Base-by-base conservation (phyloP, 306 rosid genomes). In the Rosa persica region DNA sequence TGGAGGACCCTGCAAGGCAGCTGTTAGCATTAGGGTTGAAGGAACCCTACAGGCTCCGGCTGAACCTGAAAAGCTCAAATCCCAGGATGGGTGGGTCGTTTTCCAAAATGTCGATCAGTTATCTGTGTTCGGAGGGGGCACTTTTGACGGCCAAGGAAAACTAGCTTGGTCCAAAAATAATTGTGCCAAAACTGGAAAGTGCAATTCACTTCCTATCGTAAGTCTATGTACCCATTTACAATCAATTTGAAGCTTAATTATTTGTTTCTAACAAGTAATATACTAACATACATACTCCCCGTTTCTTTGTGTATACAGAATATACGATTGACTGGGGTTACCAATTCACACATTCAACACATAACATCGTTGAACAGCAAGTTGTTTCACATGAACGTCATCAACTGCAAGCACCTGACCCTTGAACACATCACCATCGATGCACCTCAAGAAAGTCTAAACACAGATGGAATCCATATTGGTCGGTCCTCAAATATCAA, bases 391-490 rank as follows among this genome's bases (percentile, higher is more conserved):
- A 19, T 76, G 6, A 81, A 40, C 69, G 1, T 76, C 30, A 40
- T 52, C 23, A 38, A 38, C 30, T 71, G 75, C 74, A 70, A 76
- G 43, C 48, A 82, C 42, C 12, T 78, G 67, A 67, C 57, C 15
- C 20, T 82, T 3, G 22, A 73, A 68, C 20, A 17, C 12, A 5
- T 82, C 36, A 82, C 54, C 60, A 68, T 82, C 11, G 47, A 8
- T 1, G 80, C 86, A 48, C 86, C 82, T 8, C 27, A 4, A 4
- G 49, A 74, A 12, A 78, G 82, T 67, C 42, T 27, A 20, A 74
- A 82, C 52, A 82, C 80, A 23, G 82, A 82, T 27, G 86, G 86
- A 49, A 78, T 82, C 34, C 86, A 82, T 27, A 60, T 78, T 7
- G 76, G 76, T 5, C 57, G 68, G 42, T 82, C 82, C 15, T 13